A percentile compares a stretch with the other conserved stretches of the same genome.
Conservation (phyloP, 2,329 filamentous ascomycete species). For the Hymenoscyphus scutula region DNA sequence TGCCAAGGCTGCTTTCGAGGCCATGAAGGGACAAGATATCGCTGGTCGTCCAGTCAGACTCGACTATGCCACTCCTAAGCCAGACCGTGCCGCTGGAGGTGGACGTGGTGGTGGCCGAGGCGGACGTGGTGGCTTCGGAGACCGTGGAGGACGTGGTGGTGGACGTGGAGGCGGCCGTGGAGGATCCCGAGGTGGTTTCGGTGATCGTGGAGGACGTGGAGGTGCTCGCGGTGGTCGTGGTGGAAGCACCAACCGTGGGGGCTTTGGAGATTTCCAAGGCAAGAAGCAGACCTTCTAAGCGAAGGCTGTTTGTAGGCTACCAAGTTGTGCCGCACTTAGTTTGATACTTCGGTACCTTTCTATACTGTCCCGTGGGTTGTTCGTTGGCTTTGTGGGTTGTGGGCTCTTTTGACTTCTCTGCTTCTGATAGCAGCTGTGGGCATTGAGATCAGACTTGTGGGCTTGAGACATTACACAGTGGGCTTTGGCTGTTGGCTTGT, state of each 20-base stretch:
- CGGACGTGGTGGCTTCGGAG: slow-evolving; percentile 40
- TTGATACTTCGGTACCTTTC: slow-evolving; percentile 21
- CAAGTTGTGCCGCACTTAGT: slow-evolving; percentile 30
- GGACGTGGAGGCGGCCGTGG: slow-evolving; percentile 44
- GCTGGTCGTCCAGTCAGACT: slow-evolving; percentile 64
- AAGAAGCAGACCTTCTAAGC: slow-evolving; percentile 47
- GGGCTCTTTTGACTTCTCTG: slow-evolving; percentile 38
- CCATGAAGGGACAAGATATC: slow-evolving; percentile 61
- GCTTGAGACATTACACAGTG: slow-evolving; percentile 33
- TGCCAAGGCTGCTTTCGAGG: slow-evolving; percentile 60
- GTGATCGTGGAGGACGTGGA: slow-evolving; percentile 44
- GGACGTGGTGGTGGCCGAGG: slow-evolving; percentile 41
- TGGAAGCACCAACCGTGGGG: slow-evolving; percentile 48
- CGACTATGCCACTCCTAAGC: slow-evolving; percentile 63
- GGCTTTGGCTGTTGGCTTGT: slow-evolving; percentile 35
- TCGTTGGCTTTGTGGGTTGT: slow-evolving; percentile 39
- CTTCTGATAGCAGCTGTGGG: slow-evolving; percentile 36
- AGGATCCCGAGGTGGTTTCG: slow-evolving; percentile 37
- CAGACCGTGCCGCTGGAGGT: slow-evolving; percentile 44
- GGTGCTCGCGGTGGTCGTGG: slow-evolving; percentile 39
- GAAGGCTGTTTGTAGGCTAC: slow-evolving; percentile 19
- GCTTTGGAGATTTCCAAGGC: slow-evolving; percentile 58
- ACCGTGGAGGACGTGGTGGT: slow-evolving; percentile 38
- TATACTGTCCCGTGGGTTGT: slow-evolving; percentile 32
- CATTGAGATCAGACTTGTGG: slow-evolving; percentile 38